A percentile compares a stretch with the other conserved stretches of the same genome.
Evolutionary conservation across 202 grass and related monocot genomes (phyloP).

Genomic region (Zizania palustris): DNA sequence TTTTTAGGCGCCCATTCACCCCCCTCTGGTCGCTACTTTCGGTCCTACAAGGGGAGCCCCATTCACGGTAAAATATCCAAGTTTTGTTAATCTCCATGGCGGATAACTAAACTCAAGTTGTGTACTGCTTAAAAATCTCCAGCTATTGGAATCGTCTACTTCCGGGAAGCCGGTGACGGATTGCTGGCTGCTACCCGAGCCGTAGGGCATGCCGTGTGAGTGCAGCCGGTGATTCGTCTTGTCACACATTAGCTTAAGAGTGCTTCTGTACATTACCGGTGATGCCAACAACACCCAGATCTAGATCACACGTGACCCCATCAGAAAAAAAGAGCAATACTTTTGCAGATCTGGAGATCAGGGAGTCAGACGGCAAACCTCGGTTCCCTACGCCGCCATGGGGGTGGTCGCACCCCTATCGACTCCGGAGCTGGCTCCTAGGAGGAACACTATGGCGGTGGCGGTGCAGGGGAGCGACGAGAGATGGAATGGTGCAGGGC

Average conservation of each 20-base stretch:
- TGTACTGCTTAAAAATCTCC: too few species aligned
- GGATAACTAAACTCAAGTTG: too few species aligned
- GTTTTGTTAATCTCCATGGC: too few species aligned
- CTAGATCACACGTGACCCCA: constrained; percentile 13
- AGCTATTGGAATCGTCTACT: constrained; percentile 74
- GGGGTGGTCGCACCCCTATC: constrained; percentile 31
- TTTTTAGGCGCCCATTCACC: too few species aligned
- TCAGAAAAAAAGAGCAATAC: background rate
- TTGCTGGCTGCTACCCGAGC: constrained; percentile 78
- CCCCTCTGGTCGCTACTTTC: too few species aligned
- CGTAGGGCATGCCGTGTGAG: constrained; percentile 79
- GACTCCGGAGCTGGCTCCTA: constrained; percentile 32
- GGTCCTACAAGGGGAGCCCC: too few species aligned
- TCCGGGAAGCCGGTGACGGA: constrained; percentile 73
- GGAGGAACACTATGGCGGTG: constrained; percentile 41
- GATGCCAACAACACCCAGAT: constrained; percentile 25
- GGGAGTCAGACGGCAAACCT: constrained; percentile 43
- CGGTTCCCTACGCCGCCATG: constrained; percentile 31
- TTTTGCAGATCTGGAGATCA: constrained; percentile 41
- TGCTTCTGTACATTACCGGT: constrained; percentile 59
- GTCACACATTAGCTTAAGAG: constrained; percentile 77
- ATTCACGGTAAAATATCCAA: too few species aligned
- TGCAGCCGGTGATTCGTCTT: constrained; percentile 76
- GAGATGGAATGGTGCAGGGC: too few species aligned
- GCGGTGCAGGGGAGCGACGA: too few species aligned